Base-by-base conservation (phyloP, 495 filamentous ascomycete genomes). In the Sphaerosporella brunnea region DNA sequence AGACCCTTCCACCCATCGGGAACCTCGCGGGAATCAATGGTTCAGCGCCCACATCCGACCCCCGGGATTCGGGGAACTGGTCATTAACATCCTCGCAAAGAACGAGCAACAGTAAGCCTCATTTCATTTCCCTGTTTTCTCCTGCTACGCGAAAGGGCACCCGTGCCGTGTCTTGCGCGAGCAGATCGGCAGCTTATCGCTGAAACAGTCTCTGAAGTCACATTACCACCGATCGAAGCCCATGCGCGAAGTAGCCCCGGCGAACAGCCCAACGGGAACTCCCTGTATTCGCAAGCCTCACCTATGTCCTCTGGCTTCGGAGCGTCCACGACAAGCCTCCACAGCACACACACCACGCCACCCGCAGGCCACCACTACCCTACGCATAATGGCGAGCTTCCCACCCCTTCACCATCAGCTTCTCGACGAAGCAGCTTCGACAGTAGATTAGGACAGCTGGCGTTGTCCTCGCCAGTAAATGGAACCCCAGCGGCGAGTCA, bases 391-490 rank as follows among this genome's bases (percentile, higher is more conserved):
- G 58, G 51, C 19, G 51, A 43, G 16, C 51, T 61, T 13, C 57
- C 58, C 24, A 54, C 58, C n/a, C 58, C 58, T 24, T 61, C 58
- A 11, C 58, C 58, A 1, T 57, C 58, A 41, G 58, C 53, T 26
- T 61, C 58, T 16, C 58, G 58, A 10, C 59, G 58, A 35, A 61
- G 58, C 36, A 61, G 58, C 47, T 61, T 61, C 28, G 58, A 61
- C 30, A 57, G 57, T 23, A 43, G 58, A 24, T 42, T 61, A 23
- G 37, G 52, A 16, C 56, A 59, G 26, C 53, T 61, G 11, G 47
- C 53, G 11, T 51, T 61, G 24, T 60, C 57, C 19, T 60, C 58
- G 8, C 58, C 58, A 19, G 38, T 60, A 45, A 43, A 44, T 44
- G 56, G 52, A 15, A 61, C 58, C 20, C 58, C 58, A n/a, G 53